Conservation (phyloP, 2,329 filamentous ascomycete genomes). For the Talaromyces sp. region DNA sequence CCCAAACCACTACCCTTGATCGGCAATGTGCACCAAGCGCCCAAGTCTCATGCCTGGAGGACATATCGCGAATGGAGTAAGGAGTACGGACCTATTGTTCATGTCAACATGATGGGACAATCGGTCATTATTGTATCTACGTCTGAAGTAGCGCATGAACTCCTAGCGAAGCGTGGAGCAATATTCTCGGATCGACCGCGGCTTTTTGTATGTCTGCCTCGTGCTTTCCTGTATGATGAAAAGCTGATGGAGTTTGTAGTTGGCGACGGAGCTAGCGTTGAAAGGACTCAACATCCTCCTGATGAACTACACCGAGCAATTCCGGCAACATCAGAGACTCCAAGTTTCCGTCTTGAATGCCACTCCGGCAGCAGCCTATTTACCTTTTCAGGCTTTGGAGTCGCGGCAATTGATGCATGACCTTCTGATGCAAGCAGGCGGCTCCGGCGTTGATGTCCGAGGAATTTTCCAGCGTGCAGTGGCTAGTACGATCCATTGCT, state of each 20-base stretch:
- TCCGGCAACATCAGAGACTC: conserved; percentile 45
- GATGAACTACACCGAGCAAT: conserved; percentile 51
- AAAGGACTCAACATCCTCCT: conserved; percentile 45
- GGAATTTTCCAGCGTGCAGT: conserved; percentile 17
- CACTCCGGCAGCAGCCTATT: conserved; percentile 20
- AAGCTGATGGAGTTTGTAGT: not conserved
- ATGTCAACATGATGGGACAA: conserved; percentile 30
- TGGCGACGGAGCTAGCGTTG: conserved; percentile 21
- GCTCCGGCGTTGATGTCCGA: conserved; percentile 12
- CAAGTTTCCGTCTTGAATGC: conserved; percentile 46
- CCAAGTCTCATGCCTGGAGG: conserved; percentile 22
- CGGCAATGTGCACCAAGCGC: conserved; percentile 24
- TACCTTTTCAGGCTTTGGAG: conserved; percentile 19
- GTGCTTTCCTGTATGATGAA: not conserved
- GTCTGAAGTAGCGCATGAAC: conserved; percentile 29
- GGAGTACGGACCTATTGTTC: conserved; percentile 33
- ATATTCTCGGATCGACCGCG: conserved; percentile 34
- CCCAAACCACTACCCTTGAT: conserved; percentile 23
- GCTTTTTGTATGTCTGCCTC: conserved; percentile 16
- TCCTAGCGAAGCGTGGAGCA: conserved; percentile 35
- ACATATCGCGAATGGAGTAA: conserved; percentile 30
- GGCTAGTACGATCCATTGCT: conserved; percentile 19
- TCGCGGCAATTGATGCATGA: conserved; percentile 19
- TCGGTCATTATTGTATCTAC: conserved; percentile 34
- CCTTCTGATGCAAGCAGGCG: conserved; percentile 7